A percentile compares a stretch with the other conserved stretches of the same genome.
Conservation (phyloP, 2,329 filamentous ascomycete genomes). For the Colletotrichum shisoi region DNA sequence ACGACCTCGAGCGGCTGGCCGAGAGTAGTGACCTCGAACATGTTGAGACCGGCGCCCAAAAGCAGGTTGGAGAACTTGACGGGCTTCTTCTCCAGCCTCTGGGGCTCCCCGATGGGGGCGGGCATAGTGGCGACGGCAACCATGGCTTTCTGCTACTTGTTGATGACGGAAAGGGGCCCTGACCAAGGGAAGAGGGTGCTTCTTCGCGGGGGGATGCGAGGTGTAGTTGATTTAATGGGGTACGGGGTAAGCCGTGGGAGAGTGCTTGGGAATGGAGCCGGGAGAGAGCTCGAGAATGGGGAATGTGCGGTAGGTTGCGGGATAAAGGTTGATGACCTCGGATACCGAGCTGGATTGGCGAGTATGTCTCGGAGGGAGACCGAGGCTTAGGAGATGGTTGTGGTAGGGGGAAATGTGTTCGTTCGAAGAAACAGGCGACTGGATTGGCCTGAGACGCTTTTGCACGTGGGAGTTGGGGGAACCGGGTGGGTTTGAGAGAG, state of each 20-base stretch:
- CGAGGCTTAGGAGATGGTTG: constrained; percentile 17
- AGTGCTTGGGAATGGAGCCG: constrained; percentile 19
- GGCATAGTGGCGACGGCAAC: constrained; percentile 65
- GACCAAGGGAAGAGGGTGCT: constrained; percentile 97
- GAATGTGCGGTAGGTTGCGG: constrained; percentile 32
- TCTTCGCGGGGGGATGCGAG: constrained; percentile 68
- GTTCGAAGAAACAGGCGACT: constrained; percentile 10
- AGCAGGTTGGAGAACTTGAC: constrained; percentile 99
- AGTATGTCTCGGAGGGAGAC: constrained; percentile 31
- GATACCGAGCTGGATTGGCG: constrained; percentile 36
- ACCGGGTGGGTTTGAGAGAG: constrained; percentile 33
- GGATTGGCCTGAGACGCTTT: constrained; percentile 31
- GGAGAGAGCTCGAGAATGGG: constrained; percentile 20
- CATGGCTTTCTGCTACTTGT: constrained; percentile 61
- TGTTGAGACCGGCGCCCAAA: constrained; percentile 89
- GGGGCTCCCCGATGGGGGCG: constrained; percentile 57
- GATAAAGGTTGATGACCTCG: constrained; percentile 36
- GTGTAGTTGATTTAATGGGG: constrained; percentile 34
- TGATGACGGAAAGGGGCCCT: constrained; percentile 75
- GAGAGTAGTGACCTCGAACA: constrained; percentile 82
- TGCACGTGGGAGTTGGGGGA: constrained; percentile 38
- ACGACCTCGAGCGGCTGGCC: constrained; percentile 91
- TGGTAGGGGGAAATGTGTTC: constrained; percentile 5
- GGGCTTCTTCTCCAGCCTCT: constrained; percentile 93
- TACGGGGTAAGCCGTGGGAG: constrained; percentile 23